Evolutionary conservation across 1,284 basidiomycete species (phyloP).

Genomic region (Rhodotorula sp.): DNA sequence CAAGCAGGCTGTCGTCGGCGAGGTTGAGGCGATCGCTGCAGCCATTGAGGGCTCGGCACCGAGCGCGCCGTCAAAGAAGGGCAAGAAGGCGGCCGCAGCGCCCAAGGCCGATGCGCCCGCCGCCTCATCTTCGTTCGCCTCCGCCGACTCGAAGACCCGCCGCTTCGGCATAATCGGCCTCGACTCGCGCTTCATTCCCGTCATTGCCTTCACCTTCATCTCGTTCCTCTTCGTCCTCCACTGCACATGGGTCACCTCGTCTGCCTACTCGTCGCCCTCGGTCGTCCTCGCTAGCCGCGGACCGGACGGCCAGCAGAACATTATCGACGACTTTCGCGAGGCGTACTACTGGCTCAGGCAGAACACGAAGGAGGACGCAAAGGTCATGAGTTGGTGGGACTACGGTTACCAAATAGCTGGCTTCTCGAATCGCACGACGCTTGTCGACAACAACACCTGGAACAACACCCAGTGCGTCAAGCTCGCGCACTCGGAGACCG

Average conservation of each 20-base stretch:
- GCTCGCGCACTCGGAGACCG: background rate
- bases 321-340: conserved; percentile 99
- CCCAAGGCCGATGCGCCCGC: conserved; percentile 29
- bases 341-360: conserved; percentile 99
- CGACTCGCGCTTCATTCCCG: conserved; percentile 74
- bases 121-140: conserved; percentile 3
- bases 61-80: conserved; percentile 54
- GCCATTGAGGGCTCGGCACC: conserved; percentile 46
- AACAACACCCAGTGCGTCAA: conserved; percentile 80
- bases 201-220: conserved; percentile 74
- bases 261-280: conserved; percentile 95
- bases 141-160: conserved; percentile 40
- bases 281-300: conserved; percentile 84
- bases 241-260: conserved; percentile 94
- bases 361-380: conserved; percentile 87
- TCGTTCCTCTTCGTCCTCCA: conserved; percentile 84
- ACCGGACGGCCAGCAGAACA: conserved; percentile 82
- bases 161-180: conserved; percentile 73
- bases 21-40: conserved; percentile 49
- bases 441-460: conserved; percentile 99
- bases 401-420: conserved; percentile 99
- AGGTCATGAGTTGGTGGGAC: conserved; percentile 99
- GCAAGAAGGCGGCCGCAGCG: conserved; percentile 59
- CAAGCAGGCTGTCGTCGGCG: conserved; percentile 36
- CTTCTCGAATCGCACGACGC: conserved; percentile 94